phyloP scores from a whole-genome alignment of 2,329 filamentous ascomycete genomes.

The Ophiocordyceps camponoti-floridani region DNA sequence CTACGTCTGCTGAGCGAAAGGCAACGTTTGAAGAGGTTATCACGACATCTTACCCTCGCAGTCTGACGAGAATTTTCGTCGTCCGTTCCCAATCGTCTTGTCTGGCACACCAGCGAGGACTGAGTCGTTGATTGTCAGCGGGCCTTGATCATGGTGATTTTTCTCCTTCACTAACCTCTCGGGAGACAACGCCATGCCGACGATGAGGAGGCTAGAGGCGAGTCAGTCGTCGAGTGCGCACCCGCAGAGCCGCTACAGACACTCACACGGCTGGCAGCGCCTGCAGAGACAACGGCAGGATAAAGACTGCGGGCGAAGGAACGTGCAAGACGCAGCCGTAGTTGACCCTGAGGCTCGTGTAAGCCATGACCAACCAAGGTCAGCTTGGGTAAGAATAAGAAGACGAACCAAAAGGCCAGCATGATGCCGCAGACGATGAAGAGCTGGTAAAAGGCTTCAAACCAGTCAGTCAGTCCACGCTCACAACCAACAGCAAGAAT shows the following conservation, averaged over 20 bases:
- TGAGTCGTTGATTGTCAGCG: conserved; percentile 9
- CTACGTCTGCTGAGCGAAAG: conserved; percentile 7
- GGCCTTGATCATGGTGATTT: not conserved
- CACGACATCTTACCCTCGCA: conserved; percentile 17
- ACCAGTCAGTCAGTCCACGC: not conserved
- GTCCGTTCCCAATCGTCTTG: conserved; percentile 51
- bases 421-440: conserved; percentile 27
- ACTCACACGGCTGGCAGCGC: conserved; percentile 36
- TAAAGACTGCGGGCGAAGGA: conserved; percentile 28
- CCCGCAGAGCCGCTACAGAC: too few relatives aligned
- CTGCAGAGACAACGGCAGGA: conserved; percentile 48
- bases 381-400: not conserved
- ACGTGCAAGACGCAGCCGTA: conserved; percentile 32
- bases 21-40: not conserved
- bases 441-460: conserved; percentile 26
- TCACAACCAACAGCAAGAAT: not conserved
- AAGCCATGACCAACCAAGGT: not conserved
- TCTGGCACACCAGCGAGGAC: conserved; percentile 49
- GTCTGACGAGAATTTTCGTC: conserved; percentile 30
- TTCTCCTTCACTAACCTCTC: conserved; percentile 17
- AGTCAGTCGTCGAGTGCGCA: not conserved
- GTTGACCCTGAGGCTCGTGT: conserved; percentile 29
- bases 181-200: conserved; percentile 41
- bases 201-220: conserved; percentile 25
- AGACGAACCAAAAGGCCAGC: conserved; percentile 19